phyloP scores from a whole-genome alignment of 2,329 filamentous ascomycete species.

The Colletotrichum chrysophilum region DNA sequence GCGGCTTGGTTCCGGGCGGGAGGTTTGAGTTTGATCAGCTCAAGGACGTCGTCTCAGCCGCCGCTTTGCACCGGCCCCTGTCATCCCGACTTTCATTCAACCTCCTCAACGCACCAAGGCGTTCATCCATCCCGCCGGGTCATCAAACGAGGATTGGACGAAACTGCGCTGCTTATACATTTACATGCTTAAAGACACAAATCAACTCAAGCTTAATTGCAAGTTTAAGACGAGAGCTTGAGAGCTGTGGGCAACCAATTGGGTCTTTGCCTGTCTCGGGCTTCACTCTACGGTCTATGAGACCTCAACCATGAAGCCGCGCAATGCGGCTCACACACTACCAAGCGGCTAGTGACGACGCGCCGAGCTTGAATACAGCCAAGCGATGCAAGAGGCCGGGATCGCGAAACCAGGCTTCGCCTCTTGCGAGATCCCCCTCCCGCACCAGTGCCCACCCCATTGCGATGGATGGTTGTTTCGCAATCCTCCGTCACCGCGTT shows the following conservation, averaged over 20 bases:
- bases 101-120: neutral
- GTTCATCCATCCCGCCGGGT: neutral
- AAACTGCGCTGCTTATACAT: neutral
- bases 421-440: neutral
- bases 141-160: slow-evolving; percentile 4
- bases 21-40: slow-evolving; percentile 26
- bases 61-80: slow-evolving; percentile 6
- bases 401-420: slow-evolving; percentile 5
- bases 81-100: neutral
- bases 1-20: neutral
- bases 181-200: neutral
- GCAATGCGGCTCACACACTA: neutral
- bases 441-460: neutral
- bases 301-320: neutral
- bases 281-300: neutral
- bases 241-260: neutral
- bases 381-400: slow-evolving; percentile 1
- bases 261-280: neutral
- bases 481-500: neutral
- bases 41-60: slow-evolving; percentile 25
- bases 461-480: neutral
- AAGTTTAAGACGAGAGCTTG: neutral
- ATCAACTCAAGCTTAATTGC: neutral
- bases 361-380: neutral
- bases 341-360: neutral